Evolutionary conservation across 441 rosid genomes (phyloP), one percentile per base, ranked within the genome.

Genomic region (Adansonia grandidieri): DNA sequence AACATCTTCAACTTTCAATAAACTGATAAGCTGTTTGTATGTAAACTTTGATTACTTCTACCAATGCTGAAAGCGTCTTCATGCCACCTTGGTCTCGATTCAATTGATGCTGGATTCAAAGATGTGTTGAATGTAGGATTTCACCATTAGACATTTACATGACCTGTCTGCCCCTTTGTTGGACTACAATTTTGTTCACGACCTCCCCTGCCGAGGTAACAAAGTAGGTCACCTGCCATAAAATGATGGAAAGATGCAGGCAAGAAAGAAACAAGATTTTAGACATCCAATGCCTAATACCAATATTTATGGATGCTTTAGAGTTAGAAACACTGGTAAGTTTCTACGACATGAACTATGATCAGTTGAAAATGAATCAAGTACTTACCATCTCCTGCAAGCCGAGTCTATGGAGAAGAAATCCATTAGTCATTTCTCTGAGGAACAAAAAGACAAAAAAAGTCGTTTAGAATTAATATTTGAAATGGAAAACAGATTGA

Each of bases 361-460:
- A 61, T 61, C 66, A 61, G 13, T 24, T 24, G 37, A 61, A 76
- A 32, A n/a, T 14, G 9, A 56, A 73, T 11, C n/a, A 20, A 44
- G 62, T 78, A 81, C 98, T 79, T 83, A 89, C 97, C 82, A 94
- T 86, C 80, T 89, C 92, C 24, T 84, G 79, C 32, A 85, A 77
- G 84, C 84, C 78, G 75, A 91, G 88, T 87, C 91, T 87, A 70
- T 92, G 97, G 50, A 94, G 94, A 84, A 94, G 96, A 85, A 92
- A 89, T 44, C 96, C 93, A 80, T 87, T 84, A 42, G 68, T 87
- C 80, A 79, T 79, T 78, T 85, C 86, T 74, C 94, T 91, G 87
- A 63, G 68, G 71, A 84, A 78, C 62, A 73, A 63, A 68, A 6
- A 51, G 57, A 14, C 45, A 61, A 19, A 22, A 40, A 40, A 75